Evolutionary conservation across 2,329 filamentous ascomycete species (phyloP).

Genomic region (Aspergillus tubingensis): DNA sequence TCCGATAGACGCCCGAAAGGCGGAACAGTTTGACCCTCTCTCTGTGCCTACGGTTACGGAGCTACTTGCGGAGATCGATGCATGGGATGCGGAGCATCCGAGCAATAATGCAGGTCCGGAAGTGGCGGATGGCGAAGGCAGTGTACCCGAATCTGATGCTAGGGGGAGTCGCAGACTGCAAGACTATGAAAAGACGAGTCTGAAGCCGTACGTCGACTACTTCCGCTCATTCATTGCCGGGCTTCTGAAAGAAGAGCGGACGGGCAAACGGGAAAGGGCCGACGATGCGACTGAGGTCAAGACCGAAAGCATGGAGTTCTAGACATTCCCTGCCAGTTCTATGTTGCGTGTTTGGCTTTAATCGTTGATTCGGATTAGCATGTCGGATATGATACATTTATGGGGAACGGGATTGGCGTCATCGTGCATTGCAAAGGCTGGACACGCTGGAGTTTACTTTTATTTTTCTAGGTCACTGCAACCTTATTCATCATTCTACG

Average conservation of each 20-base stretch:
- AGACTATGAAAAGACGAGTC: conserved; percentile 96
- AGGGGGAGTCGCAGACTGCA: conserved; percentile 54
- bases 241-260: conserved; percentile 73
- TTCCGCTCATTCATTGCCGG: conserved; percentile 79
- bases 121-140: conserved; percentile 44
- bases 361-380: not conserved
- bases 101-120: conserved; percentile 40
- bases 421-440: not conserved
- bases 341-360: not conserved
- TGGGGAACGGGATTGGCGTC: not conserved
- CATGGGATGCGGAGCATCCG: conserved; percentile 59
- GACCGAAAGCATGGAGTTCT: conserved; percentile 67
- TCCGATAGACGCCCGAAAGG: conserved; percentile 74
- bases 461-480: not conserved
- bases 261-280: conserved; percentile 53
- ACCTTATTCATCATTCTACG: not conserved
- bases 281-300: conserved; percentile 47
- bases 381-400: not conserved
- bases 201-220: conserved; percentile 89
- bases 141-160: conserved; percentile 33
- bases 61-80: conserved; percentile 81
- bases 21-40: conserved; percentile 85
- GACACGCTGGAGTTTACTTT: not conserved
- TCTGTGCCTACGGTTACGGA: conserved; percentile 84
- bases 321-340: conserved; percentile 22